These are phyloP conservation scores for Rhynchosporium graminicola DNA, from an alignment of 2,329 filamentous ascomycete genomes.

Conservation along the genomic window DNA sequence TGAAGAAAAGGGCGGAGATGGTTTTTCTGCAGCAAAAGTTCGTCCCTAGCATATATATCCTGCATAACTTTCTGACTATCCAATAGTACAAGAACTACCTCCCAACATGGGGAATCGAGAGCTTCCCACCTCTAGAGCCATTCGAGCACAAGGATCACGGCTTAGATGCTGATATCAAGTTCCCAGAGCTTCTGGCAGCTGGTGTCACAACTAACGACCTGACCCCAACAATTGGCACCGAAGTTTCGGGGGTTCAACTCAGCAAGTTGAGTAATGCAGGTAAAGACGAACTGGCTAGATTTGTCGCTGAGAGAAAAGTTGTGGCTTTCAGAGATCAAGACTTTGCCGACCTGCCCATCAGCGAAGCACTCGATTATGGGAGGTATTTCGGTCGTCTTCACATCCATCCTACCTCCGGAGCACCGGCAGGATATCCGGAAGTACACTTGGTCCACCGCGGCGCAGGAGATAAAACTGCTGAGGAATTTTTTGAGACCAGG, in stretches of 20 bases:
- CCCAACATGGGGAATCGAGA: slow-evolving; percentile 61
- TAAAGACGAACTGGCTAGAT: slow-evolving; percentile 75
- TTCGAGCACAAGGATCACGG: slow-evolving; percentile 77
- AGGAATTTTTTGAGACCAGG: slow-evolving; percentile 65
- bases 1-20: slow-evolving; percentile 37
- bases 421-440: slow-evolving; percentile 71
- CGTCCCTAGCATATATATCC: neutral
- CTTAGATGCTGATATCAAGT: slow-evolving; percentile 69
- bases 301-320: slow-evolving; percentile 76
- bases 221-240: slow-evolving; percentile 73
- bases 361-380: slow-evolving; percentile 67
- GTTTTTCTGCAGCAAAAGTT: slow-evolving; percentile 37
- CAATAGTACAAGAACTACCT: slow-evolving; percentile 69
- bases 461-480: slow-evolving; percentile 60
- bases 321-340: slow-evolving; percentile 78
- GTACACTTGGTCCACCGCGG: slow-evolving; percentile 78
- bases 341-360: slow-evolving; percentile 68
- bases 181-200: slow-evolving; percentile 65
- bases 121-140: slow-evolving; percentile 64
- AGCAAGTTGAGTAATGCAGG: slow-evolving; percentile 66
- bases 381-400: slow-evolving; percentile 80
- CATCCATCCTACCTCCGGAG: slow-evolving; percentile 77
- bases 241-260: slow-evolving; percentile 71
- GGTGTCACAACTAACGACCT: slow-evolving; percentile 58
- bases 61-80: slow-evolving; percentile 6